Percentiles rank a stretch among this genome's conserved stretches.
These are phyloP conservation scores for Chytriomyces hyalinus DNA, from an alignment of 192 early-diverging fungal genomes.

Conservation along the genomic window DNA sequence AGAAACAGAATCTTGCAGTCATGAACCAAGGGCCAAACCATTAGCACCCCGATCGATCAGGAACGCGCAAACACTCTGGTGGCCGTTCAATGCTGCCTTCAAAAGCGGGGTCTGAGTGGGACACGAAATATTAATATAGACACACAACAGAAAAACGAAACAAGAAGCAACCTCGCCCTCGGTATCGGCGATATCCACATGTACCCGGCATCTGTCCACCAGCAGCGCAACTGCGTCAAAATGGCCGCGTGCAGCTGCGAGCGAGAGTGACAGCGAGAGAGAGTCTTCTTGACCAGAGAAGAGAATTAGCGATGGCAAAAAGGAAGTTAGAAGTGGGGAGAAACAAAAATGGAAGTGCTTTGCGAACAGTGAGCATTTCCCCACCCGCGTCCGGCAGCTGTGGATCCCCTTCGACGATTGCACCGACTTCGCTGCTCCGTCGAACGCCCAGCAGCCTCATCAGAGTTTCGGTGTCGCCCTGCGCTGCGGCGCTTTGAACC, in stretches of 20 bases:
- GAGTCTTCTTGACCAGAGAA: neutral
- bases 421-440: neutral
- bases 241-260: conserved; percentile 14
- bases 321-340: too few species aligned
- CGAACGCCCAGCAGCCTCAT: conserved; percentile 5
- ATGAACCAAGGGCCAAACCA: neutral
- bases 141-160: neutral
- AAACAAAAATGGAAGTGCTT: neutral
- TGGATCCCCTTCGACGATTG: neutral
- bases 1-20: too few species aligned
- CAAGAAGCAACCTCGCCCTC: conserved; percentile 65
- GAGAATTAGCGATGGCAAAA: too few species aligned
- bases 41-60: conserved; percentile 66
- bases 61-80: conserved; percentile 61
- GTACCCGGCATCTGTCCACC: conserved; percentile 58
- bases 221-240: conserved; percentile 22
- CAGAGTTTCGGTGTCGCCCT: neutral
- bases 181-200: conserved; percentile 64
- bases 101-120: conserved; percentile 67
- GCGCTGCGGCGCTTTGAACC: neutral
- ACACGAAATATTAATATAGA: conserved; percentile 10
- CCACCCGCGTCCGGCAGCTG: neutral
- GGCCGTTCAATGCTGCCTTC: conserved; percentile 75
- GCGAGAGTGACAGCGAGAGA: neutral
- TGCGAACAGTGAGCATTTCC: neutral